A percentile compares a stretch with the other conserved stretches of the same genome.
Conservation (phyloP, 169 alveolate species). For the Babesia bigemina region DNA sequence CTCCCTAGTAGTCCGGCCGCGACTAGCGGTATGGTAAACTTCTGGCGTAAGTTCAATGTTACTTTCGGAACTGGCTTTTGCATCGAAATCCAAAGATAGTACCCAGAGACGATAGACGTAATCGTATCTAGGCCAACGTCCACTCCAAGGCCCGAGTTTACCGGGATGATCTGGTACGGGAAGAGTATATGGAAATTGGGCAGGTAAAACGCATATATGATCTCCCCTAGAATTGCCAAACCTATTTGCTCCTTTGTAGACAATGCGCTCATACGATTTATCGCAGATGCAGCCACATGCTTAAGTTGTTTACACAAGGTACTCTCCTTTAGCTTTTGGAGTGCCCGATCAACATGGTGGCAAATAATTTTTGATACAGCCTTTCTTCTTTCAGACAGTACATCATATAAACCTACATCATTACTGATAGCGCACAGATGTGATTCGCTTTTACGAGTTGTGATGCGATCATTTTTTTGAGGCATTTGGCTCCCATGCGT, state of each 20-base stretch:
- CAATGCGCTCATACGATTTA: not conserved
- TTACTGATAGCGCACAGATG: not conserved
- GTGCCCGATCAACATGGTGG: not conserved
- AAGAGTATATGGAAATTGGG: slow-evolving; percentile 30
- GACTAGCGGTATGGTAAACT: slow-evolving; percentile 20
- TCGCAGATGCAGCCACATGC: not conserved
- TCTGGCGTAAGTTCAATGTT: not conserved
- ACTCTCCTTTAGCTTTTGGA: not conserved
- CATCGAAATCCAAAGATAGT: slow-evolving; percentile 24
- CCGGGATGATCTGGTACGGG: slow-evolving; percentile 56
- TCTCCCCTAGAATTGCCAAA: slow-evolving; percentile 14
- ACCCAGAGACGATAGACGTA: slow-evolving; percentile 25
- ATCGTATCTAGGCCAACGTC: slow-evolving; percentile 51
- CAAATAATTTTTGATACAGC: slow-evolving; percentile 3
- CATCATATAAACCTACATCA: not conserved
- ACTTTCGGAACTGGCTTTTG: not conserved
- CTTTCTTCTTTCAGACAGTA: not conserved
- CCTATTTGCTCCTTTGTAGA: slow-evolving; percentile 37
- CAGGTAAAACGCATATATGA: slow-evolving; percentile 15
- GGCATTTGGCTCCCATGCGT: not conserved
- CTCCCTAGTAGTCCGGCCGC: slow-evolving; percentile 39
- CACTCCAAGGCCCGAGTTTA: slow-evolving; percentile 42
- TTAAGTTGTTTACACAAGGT: not conserved
- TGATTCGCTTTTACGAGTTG: not conserved
- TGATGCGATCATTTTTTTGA: not conserved